Evolutionary conservation across 2,329 filamentous ascomycete species (phyloP), one percentile per base, ranked within the genome.

Genomic region (Berkeleyomyces basicola): DNA sequence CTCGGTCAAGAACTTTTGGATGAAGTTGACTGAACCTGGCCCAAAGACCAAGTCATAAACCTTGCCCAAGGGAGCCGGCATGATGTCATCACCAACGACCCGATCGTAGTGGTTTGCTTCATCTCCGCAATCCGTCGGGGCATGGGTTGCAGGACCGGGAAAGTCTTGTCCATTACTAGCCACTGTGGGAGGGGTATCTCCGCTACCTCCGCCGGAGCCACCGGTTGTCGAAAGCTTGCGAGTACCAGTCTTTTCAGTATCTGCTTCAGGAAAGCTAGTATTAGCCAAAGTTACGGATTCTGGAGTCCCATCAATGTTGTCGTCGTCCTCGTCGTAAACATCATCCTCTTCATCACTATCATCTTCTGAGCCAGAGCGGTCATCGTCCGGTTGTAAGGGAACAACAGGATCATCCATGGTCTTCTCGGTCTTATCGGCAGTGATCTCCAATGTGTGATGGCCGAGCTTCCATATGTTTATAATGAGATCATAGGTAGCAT

Each of bases 391-490:
- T 7, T 61, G 58, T 7, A 44, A 14, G 16, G 63, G 40, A 23
- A 55, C 11, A 44, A 58, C 37, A 36, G 58, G 71, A 64, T 75
- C 77, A 36, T 74, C 72, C 44, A 87, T 85, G 36, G 85, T 79
- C 72, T 95, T 93, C 69, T 95, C 91, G 0, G 90, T 96, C 75
- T 93, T 95, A 72, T 96, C 91, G 31, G 90, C 90, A 3, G 90
- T 95, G 71, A 90, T 96, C 72, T 90, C 89, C 39, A 99, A 75
- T 62, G 90, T 89, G 1, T 93, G 92, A 71, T 99, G 93, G 14
- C 89, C 93, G 39, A 96, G 86, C 72, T 96, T 96, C 93, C 93
- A 99, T 64, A 99, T 97, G 65, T 95, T 95, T 67, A 99, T 87
- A 70, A 99, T 91, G 55, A 99, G 77, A 71, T 99, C 95, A 70